Base-by-base conservation (phyloP, 2,329 filamentous ascomycete species). In the Apiospora malaysiana region DNA sequence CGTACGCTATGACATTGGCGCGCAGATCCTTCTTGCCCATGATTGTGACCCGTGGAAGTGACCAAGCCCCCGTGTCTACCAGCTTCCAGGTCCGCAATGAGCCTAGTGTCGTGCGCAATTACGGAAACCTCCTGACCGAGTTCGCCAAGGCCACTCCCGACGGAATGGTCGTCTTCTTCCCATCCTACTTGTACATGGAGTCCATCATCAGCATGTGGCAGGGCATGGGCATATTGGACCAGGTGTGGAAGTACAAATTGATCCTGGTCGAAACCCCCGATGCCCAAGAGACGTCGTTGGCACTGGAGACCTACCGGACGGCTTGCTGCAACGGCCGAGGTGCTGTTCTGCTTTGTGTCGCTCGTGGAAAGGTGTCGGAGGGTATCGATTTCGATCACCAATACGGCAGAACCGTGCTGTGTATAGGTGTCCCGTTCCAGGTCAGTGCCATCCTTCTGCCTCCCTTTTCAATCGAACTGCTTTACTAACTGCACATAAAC, bases 361-460 rank as follows among this genome's bases (percentile, higher is more conserved):
- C 96, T 1, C 93, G 96, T 81, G 96, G 96, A 43, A 99, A 99
- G 81, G 97, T 99, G 10, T 96, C 93, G 0, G 96, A 99, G 81
- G 97, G 97, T 66, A 98, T 99, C 75, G 96, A 99, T 89, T 99
- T 99, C 78, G 96, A 99, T 81, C 96, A 99, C 78, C 96, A 99
- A 78, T 99, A 98, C 80, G 96, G 96, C 49, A 92, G 96, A 70
- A 96, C 95, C 16, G 97, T 99, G 82, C 81, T 99, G 67, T 98
- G 95, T 79, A 98, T 99, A 75, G 96, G 96, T 56, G 95, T 98
- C 0, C 96, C 96, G 0, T 99, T 98, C 83, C 96, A 68, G 46
- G 67, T 68, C 25, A 56, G 67, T 56, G 14, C 65, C 18, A 25
- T 23, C 12, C 2, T 49, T 63, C 14, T 37, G 18, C 21, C 32